Percentiles rank a stretch among this genome's conserved stretches.
Conservation (phyloP, 148 eudicot genomes). For the Salicornia ramosissima region DNA sequence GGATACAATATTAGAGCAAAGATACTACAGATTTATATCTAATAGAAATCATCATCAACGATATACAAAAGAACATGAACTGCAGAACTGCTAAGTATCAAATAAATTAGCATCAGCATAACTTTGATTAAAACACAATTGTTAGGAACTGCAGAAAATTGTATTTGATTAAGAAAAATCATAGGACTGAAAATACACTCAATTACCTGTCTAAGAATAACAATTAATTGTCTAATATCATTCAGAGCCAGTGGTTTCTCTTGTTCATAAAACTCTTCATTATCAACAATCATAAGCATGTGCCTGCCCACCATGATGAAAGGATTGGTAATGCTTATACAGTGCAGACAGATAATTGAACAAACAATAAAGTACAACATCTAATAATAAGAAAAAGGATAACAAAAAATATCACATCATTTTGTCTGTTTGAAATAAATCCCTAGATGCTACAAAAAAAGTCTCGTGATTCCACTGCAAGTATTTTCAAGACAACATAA, state of each 20-base stretch:
- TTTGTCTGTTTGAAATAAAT: not conserved
- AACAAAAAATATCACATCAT: not conserved
- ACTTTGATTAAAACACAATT: not conserved
- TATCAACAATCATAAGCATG: conserved; percentile 96
- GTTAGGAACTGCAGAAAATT: not conserved
- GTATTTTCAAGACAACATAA: too few species aligned
- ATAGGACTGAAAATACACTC: not conserved
- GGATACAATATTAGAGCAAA: not conserved
- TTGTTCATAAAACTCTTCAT: conserved; percentile 94
- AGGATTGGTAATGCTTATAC: conserved; percentile 1
- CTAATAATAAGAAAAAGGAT: not conserved
- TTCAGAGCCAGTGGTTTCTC: conserved; percentile 81
- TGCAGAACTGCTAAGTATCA: too few species aligned
- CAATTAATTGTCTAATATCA: conserved; percentile 82
- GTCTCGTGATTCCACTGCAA: too few species aligned
- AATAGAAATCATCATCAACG: not conserved
- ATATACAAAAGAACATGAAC: not conserved
- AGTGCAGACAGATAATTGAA: not conserved
- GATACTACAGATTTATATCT: not conserved
- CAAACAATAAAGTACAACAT: too few species aligned
- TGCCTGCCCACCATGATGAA: conserved; percentile 50
- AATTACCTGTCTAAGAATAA: conserved; percentile 81
- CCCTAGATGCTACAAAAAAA: too few species aligned
- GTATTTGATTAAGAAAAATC: not conserved
- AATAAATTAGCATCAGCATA: not conserved